These are phyloP conservation scores for Fusarium neocosmosporiellum DNA, from an alignment of 2,329 filamentous ascomycete species.

Conservation along the genomic window DNA sequence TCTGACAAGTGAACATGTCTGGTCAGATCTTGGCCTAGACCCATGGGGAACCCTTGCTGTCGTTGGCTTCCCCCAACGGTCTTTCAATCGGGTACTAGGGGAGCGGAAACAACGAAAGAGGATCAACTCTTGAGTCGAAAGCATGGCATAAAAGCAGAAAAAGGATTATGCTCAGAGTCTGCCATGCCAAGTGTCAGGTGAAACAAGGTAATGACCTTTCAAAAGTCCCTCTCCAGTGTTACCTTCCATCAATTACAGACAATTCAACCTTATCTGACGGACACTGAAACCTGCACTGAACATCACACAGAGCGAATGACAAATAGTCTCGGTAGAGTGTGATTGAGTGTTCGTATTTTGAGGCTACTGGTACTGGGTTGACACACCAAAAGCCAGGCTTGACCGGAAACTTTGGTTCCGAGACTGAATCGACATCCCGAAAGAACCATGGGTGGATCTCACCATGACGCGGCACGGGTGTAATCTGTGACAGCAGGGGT, in stretches of 20 bases:
- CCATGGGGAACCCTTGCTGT: not conserved
- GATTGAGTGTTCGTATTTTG: not conserved
- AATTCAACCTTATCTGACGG: not conserved
- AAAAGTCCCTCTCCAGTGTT: not conserved
- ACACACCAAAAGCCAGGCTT: not conserved
- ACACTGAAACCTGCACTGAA: not conserved
- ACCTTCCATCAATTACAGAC: not conserved
- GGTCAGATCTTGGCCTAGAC: not conserved
- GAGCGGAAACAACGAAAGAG: not conserved
- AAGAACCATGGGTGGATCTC: not conserved
- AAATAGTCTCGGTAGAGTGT: not conserved
- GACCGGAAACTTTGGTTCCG: not conserved
- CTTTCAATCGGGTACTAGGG: not conserved
- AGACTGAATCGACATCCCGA: not conserved
- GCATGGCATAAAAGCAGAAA: no score
- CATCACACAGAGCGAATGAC: not conserved
- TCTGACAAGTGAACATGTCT: not conserved
- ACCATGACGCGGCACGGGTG: not conserved
- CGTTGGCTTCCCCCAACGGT: not conserved
- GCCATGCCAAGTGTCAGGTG: not conserved
- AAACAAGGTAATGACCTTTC: not conserved
- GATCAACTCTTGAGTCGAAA: not conserved
- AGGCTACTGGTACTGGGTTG: not conserved
- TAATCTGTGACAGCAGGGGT: slow-evolving; percentile 1
- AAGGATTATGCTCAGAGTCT: not conserved